Evolutionary conservation across 352 stramenopile species (phyloP).

Genomic region (Globisporangium paddicum): DNA sequence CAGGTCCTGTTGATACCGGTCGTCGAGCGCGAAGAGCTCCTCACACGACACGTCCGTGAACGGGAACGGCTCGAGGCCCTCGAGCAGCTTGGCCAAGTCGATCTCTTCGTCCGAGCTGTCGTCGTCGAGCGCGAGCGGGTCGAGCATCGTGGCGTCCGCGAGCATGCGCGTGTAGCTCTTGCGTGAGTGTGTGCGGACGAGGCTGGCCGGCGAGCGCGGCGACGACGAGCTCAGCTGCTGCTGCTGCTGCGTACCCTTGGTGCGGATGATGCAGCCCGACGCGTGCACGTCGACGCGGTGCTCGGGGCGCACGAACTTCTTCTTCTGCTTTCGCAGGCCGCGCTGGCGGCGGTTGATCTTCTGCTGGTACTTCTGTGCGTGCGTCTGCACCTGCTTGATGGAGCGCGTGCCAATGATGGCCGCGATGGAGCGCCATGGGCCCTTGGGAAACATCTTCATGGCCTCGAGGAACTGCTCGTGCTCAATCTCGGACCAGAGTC

Average conservation of each 20-base stretch:
- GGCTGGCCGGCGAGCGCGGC: slow-evolving; percentile 34
- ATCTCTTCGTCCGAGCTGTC: slow-evolving; percentile 17
- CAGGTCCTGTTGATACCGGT: slow-evolving; percentile 54
- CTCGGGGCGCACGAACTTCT: slow-evolving; percentile 68
- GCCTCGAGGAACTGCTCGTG: slow-evolving; percentile 80
- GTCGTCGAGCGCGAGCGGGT: neutral
- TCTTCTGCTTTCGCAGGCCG: slow-evolving; percentile 81
- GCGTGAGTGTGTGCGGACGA: slow-evolving; percentile 18
- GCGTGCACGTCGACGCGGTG: slow-evolving; percentile 67
- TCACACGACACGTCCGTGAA: slow-evolving; percentile 38
- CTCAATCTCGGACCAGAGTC: slow-evolving; percentile 70
- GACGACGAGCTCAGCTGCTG: no score
- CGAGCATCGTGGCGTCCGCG: slow-evolving; percentile 1
- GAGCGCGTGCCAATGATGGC: slow-evolving; percentile 71
- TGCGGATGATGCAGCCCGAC: slow-evolving; percentile 59
- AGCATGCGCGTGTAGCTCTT: slow-evolving; percentile 16
- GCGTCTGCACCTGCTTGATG: slow-evolving; percentile 82
- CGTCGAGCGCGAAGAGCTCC: slow-evolving; percentile 32
- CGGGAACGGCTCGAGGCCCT: slow-evolving; percentile 43
- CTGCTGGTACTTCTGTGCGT: slow-evolving; percentile 85
- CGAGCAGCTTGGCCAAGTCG: slow-evolving; percentile 26
- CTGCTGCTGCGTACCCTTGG: slow-evolving; percentile 23
- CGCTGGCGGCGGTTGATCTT: slow-evolving; percentile 80
- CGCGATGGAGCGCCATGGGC: slow-evolving; percentile 71
- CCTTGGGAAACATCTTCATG: slow-evolving; percentile 76